Evolutionary conservation across 805 yeast genomes (phyloP).

Genomic region (Yarrowia alimentaria): DNA sequence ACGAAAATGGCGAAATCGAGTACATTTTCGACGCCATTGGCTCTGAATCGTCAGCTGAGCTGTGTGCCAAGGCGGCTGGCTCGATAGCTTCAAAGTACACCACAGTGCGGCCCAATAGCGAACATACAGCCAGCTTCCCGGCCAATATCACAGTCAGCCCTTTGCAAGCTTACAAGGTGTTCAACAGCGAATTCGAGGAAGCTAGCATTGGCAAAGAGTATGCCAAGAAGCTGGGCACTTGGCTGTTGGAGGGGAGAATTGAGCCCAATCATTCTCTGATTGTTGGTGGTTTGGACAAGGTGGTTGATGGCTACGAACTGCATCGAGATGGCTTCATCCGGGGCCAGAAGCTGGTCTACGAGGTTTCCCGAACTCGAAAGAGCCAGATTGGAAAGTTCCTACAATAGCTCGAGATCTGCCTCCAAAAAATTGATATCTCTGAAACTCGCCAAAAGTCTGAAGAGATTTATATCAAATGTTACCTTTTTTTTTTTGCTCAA

Average conservation of each 20-base stretch:
- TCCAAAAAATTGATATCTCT: too few species aligned
- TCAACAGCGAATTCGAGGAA: background rate
- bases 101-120: background rate
- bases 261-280: conserved; percentile 10
- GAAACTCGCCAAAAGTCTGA: too few species aligned
- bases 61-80: conserved; percentile 10
- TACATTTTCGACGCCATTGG: conserved; percentile 12
- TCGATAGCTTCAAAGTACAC: background rate
- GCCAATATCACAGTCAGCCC: too few species aligned
- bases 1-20: conserved; percentile 18
- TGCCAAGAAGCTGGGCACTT: background rate
- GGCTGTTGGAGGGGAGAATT: background rate
- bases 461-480: too few species aligned
- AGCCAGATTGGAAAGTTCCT: conserved; percentile 2
- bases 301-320: background rate
- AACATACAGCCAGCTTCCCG: too few species aligned
- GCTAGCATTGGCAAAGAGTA: background rate
- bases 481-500: too few species aligned
- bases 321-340: conserved; percentile 4
- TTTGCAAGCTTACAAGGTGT: too few species aligned
- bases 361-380: conserved; percentile 3
- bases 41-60: background rate
- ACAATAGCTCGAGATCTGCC: too few species aligned
- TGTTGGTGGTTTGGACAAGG: conserved; percentile 16
- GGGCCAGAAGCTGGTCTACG: conserved; percentile 7